Evolutionary conservation across 306 rosid genomes (phyloP), one percentile per base, ranked within the genome.

Genomic region (Cicer bijugum): DNA sequence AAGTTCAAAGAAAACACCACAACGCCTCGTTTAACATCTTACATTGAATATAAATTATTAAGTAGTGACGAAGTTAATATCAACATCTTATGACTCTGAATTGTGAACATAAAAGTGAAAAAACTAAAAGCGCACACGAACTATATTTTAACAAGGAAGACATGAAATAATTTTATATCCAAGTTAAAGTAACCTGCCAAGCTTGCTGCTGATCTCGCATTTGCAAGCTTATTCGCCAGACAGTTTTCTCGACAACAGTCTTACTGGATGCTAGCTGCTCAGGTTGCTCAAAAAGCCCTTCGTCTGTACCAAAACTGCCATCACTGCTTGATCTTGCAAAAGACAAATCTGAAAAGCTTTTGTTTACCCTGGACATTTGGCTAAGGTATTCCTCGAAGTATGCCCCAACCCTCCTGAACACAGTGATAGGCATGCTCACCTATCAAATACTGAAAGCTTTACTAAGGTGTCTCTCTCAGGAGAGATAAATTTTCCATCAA

Each of bases 281-380:
- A 71, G 92, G 91, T 39, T 82, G 96, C 84, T 91, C 96, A 82
- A 91, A 91, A 70, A 89, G 83, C 71, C 96, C 96, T 78, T 91
- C 99, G 69, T 94, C 97, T 7, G 89, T 84, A 62, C 85, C 89
- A 76, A 84, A 60, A 77, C 93, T 88, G 71, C 88, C 86, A 62
- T 80, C 73, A 83, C 95, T 89, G 76, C 85, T 91, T 51, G 97
- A 85, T 85, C 90, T 88, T 20, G 87, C 84, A 75, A 83, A 74
- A 12, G 89, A 83, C 33, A 52, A 46, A 82, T 85, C 87, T 20
- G 85, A 75, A 85, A 82, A 80, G 70, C 76, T 84, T 85, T 68
- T 87, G 71, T 69, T 87, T 81, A 57, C 14, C 83, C 80, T 78
- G 81, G 95, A 86, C 75, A 87, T 91, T 67, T 82, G 85, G 63